Conservation (phyloP, 2,329 filamentous ascomycete genomes). For the Pestalotiopsis sp. region DNA sequence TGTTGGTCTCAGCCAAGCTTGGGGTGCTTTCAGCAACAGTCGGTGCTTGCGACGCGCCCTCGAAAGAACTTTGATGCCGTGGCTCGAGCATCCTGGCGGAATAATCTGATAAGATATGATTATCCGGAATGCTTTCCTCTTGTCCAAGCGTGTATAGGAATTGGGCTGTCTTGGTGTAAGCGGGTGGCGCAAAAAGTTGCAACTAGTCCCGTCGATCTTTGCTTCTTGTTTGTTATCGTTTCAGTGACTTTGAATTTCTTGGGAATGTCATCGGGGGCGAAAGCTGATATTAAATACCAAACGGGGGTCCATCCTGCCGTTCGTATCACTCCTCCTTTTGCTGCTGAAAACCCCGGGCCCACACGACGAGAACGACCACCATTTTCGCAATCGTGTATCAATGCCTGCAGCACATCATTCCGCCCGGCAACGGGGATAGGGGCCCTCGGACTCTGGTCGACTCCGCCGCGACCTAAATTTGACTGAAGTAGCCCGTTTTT, state of each 20-base stretch:
- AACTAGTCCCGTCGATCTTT: background rate
- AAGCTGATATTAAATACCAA: background rate
- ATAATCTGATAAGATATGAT: background rate
- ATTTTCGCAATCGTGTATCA: background rate
- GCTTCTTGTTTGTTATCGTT: background rate
- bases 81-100: slow-evolving; percentile 3
- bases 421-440: background rate
- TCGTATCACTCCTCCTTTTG: background rate
- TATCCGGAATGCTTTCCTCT: background rate
- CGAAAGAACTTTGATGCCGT: slow-evolving; percentile 5
- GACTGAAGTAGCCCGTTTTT: background rate
- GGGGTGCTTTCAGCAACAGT: slow-evolving; percentile 25
- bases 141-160: background rate
- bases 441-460: background rate
- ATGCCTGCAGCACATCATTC: slow-evolving; percentile 6
- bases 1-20: slow-evolving; percentile 22
- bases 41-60: slow-evolving; percentile 18
- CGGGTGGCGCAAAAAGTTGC: background rate
- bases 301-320: background rate
- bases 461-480: slow-evolving; percentile 2
- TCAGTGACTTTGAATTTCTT: background rate
- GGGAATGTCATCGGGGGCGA: background rate
- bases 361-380: background rate
- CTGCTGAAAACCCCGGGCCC: background rate
- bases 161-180: background rate